Conservation (phyloP, 129 eudicot species). For the Rutidosis leptorrhynchoides region DNA sequence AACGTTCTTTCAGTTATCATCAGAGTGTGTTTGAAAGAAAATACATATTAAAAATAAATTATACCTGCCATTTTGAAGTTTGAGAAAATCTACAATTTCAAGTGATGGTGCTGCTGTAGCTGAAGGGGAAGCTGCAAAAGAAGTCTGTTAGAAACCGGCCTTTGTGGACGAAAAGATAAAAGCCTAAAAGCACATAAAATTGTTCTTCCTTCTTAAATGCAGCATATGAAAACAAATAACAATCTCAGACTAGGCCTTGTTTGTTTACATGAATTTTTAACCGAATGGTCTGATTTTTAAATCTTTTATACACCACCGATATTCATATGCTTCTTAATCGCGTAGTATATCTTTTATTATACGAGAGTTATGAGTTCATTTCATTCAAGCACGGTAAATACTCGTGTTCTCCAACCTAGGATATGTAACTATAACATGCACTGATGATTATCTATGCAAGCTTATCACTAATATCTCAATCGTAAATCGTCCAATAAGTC, state of each 20-base stretch:
- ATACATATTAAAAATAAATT: not conserved
- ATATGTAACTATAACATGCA: not conserved
- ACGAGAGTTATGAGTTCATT: not conserved
- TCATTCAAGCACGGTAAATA: not conserved
- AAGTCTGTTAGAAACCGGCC: constrained; percentile 27
- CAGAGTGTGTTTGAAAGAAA: not conserved
- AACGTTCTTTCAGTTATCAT: not conserved
- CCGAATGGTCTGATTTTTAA: constrained; percentile 2
- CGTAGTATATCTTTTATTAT: not conserved
- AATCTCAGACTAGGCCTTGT: not conserved
- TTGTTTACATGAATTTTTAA: not conserved
- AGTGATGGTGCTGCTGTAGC: constrained; percentile 57
- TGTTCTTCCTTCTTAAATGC: not conserved
- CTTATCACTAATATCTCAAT: not conserved
- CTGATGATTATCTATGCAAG: constrained; percentile 7
- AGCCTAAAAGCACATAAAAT: constrained; percentile 11
- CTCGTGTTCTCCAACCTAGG: not conserved
- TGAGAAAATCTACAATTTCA: constrained; percentile 72
- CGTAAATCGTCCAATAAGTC: constrained; percentile 1
- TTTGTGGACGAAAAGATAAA: constrained; percentile 12
- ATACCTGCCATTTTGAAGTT: constrained; percentile 98
- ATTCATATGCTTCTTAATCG: not conserved
- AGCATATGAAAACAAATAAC: not conserved
- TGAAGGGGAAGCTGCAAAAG: constrained; percentile 69
- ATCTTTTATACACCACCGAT: not conserved